phyloP scores from a whole-genome alignment of 2,329 filamentous ascomycete genomes.

The Pyrenophora tritici-repentis region DNA sequence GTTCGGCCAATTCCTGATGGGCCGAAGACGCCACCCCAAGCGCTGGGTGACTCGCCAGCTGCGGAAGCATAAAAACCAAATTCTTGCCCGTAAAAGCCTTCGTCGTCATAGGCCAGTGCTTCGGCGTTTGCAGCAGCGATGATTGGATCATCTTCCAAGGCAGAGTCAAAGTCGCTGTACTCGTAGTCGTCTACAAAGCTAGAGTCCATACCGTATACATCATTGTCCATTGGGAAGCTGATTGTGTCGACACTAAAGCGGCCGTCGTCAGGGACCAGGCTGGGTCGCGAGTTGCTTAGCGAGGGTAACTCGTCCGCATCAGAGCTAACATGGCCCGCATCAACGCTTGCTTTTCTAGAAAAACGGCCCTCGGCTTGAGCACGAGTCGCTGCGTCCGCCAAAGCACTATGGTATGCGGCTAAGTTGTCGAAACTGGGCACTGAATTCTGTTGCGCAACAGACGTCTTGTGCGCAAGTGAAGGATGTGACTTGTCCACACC shows the following conservation, averaged over 20 bases:
- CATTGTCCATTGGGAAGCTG: conserved; percentile 42
- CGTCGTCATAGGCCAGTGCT: conserved; percentile 86
- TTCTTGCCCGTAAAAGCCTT: conserved; percentile 94
- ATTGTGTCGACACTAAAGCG: conserved; percentile 55
- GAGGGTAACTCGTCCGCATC: conserved; percentile 43
- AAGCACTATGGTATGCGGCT: conserved; percentile 78
- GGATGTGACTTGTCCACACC: conserved; percentile 45
- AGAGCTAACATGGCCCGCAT: conserved; percentile 31
- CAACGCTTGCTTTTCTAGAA: conserved; percentile 61
- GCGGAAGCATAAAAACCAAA: conserved; percentile 88
- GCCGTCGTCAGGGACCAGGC: conserved; percentile 57
- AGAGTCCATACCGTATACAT: conserved; percentile 42
- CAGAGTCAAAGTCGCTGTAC: conserved; percentile 60
- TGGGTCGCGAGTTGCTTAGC: conserved; percentile 46
- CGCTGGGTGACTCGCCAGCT: conserved; percentile 62
- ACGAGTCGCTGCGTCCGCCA: conserved; percentile 79
- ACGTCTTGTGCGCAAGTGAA: conserved; percentile 58
- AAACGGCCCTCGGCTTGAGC: conserved; percentile 80
- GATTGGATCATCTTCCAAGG: conserved; percentile 74
- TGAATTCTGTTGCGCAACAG: conserved; percentile 40
- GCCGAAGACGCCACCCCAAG: conserved; percentile 88
- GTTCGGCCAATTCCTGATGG: conserved; percentile 69
- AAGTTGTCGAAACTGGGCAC: conserved; percentile 55
- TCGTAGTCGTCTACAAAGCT: conserved; percentile 55
- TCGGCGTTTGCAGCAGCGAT: conserved; percentile 95